phyloP scores from a whole-genome alignment of 1,139 yeast genomes.

The Geotrichum cucujoidarum region DNA sequence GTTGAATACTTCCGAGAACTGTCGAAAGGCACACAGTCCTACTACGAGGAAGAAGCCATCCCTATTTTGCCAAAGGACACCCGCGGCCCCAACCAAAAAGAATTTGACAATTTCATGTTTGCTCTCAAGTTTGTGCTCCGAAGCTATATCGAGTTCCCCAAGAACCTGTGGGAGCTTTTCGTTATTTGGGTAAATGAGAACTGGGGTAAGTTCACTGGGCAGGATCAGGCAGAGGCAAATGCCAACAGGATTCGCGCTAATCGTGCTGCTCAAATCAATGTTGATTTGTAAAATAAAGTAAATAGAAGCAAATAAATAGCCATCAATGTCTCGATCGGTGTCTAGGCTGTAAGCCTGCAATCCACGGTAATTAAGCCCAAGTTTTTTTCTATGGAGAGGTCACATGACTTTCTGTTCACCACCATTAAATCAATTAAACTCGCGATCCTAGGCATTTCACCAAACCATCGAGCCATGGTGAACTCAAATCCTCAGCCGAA shows the following conservation, averaged over 20 bases:
- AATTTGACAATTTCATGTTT: slow-evolving; percentile 36
- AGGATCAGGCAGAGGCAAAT: slow-evolving; percentile 25
- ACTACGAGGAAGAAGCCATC: slow-evolving; percentile 36
- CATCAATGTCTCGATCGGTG: too few species aligned
- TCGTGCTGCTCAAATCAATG: slow-evolving; percentile 7
- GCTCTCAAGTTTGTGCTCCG: slow-evolving; percentile 62
- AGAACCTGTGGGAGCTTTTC: slow-evolving; percentile 48
- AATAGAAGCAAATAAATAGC: too few species aligned
- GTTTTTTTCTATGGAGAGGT: background rate
- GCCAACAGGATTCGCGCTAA: slow-evolving; percentile 9
- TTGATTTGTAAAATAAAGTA: slow-evolving; percentile 4
- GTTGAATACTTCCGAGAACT: slow-evolving; percentile 63
- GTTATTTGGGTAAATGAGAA: slow-evolving; percentile 48
- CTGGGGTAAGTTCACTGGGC: slow-evolving; percentile 78
- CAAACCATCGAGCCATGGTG: background rate
- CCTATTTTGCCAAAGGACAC: slow-evolving; percentile 22
- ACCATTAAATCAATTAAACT: too few species aligned
- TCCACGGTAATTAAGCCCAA: too few species aligned
- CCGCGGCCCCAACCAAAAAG: slow-evolving; percentile 49
- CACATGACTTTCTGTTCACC: background rate
- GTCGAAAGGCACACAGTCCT: slow-evolving; percentile 43
- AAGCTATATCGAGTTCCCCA: slow-evolving; percentile 70
- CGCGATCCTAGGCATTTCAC: background rate
- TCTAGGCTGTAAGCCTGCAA: too few species aligned
- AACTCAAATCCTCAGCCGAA: background rate